Evolutionary conservation across 2,329 filamentous ascomycete genomes (phyloP).

Genomic region (Trichoderma atrobrunneum): DNA sequence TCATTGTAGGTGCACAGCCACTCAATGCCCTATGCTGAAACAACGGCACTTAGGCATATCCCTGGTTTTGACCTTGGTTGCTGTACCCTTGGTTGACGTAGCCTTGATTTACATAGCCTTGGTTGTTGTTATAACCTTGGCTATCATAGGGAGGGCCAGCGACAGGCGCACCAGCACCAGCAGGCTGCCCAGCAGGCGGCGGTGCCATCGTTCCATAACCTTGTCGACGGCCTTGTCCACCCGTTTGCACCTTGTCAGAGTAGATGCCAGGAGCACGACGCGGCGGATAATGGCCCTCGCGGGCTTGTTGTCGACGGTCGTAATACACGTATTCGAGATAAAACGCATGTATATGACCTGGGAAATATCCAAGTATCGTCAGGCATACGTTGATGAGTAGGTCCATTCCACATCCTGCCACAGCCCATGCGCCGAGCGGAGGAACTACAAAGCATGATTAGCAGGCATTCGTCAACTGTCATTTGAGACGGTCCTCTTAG

Average conservation of each 20-base stretch:
- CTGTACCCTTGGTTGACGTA: background rate
- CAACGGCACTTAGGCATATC: background rate
- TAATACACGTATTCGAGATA: conserved; percentile 84
- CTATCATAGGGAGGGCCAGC: background rate
- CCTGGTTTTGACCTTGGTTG: background rate
- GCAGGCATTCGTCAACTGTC: background rate
- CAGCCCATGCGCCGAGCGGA: conserved; percentile 60
- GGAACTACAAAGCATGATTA: conserved; percentile 51
- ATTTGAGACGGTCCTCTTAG: background rate
- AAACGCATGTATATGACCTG: conserved; percentile 77
- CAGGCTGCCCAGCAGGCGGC: conserved; percentile 8
- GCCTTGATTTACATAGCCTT: background rate
- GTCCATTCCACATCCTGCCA: conserved; percentile 65
- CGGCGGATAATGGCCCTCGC: conserved; percentile 53
- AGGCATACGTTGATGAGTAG: conserved; percentile 65
- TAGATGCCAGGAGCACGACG: conserved; percentile 66
- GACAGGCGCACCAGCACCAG: background rate
- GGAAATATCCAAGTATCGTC: conserved; percentile 68
- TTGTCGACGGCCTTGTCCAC: conserved; percentile 54
- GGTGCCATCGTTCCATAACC: conserved; percentile 44
- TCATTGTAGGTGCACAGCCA: background rate
- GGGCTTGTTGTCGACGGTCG: conserved; percentile 63
- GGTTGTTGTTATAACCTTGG: background rate
- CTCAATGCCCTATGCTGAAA: background rate
- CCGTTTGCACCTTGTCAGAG: conserved; percentile 68